These are phyloP conservation scores for Lipomyces mesembrius DNA, from an alignment of 805 yeast genomes.

Conservation along the genomic window DNA sequence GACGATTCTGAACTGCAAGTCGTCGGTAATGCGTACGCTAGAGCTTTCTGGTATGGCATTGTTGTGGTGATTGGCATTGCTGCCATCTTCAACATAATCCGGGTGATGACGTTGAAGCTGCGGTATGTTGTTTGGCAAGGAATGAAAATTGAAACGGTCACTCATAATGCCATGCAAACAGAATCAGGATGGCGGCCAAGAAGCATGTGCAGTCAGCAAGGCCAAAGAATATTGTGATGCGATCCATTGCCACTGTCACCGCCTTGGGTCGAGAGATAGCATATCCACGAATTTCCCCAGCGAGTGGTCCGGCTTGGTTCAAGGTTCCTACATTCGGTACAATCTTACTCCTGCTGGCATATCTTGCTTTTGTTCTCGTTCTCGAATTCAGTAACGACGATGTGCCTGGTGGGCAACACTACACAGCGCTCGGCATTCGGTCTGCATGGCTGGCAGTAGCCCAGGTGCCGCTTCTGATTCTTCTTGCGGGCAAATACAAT, in stretches of 20 bases:
- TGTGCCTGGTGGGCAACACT: conserved; percentile 11
- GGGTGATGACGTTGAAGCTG: neutral
- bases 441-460: conserved; percentile 39
- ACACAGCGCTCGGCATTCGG: conserved; percentile 32
- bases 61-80: conserved; percentile 12
- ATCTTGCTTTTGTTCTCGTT: conserved; percentile 2
- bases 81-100: conserved; percentile 9
- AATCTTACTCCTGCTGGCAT: conserved; percentile 1
- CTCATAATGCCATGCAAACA: neutral
- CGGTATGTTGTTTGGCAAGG: conserved; percentile 1
- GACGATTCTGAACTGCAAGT: conserved; percentile 9
- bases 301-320: neutral
- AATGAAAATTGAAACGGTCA: neutral
- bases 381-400: neutral
- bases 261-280: conserved; percentile 6
- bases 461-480: conserved; percentile 37
- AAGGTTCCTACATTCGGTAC: conserved; percentile 3
- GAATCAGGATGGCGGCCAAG: neutral
- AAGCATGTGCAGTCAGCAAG: neutral
- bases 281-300: neutral
- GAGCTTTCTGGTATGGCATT: conserved; percentile 17
- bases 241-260: neutral
- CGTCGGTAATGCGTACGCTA: conserved; percentile 7
- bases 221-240: conserved; percentile 1
- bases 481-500: conserved; percentile 31